Evolutionary conservation across 2,329 filamentous ascomycete genomes (phyloP).

Genomic region (Neonectria magnoliae): DNA sequence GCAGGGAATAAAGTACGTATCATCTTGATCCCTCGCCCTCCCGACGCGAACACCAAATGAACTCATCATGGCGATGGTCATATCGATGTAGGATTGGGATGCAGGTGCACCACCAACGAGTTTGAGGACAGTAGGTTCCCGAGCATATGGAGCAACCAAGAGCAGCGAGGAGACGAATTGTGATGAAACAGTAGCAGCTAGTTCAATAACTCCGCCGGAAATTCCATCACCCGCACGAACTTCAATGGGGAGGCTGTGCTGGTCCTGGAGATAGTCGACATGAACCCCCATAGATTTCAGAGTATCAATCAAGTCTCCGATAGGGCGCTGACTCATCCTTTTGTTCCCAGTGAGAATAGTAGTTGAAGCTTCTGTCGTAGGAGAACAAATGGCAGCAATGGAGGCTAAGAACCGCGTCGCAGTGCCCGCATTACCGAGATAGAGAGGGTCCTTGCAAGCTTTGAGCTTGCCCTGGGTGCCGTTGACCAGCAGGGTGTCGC

Average conservation of each 20-base stretch:
- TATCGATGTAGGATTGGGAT: conserved; percentile 96
- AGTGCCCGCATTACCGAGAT: conserved; percentile 95
- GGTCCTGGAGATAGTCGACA: conserved; percentile 85
- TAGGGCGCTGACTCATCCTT: conserved; percentile 94
- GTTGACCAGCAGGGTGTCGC: conserved; percentile 87
- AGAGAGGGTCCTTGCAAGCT: conserved; percentile 80
- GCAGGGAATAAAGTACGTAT: conserved; percentile 94
- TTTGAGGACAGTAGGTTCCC: conserved; percentile 88
- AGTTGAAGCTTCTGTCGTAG: conserved; percentile 67
- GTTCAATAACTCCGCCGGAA: conserved; percentile 85
- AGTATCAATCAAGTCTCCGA: conserved; percentile 93
- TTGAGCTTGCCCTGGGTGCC: conserved; percentile 87
- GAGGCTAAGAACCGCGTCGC: conserved; percentile 95
- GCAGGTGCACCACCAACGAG: conserved; percentile 97
- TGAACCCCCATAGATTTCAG: conserved; percentile 84
- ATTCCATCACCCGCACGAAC: conserved; percentile 86
- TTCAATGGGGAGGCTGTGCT: conserved; percentile 83
- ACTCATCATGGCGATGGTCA: conserved; percentile 98
- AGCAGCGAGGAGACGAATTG: conserved; percentile 98
- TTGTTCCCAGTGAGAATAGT: conserved; percentile 92
- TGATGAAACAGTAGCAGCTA: conserved; percentile 94
- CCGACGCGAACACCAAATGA: conserved; percentile 86
- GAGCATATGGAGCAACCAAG: conserved; percentile 97
- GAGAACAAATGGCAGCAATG: conserved; percentile 83
- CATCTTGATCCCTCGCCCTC: conserved; percentile 78